Evolutionary conservation across 306 rosid genomes (phyloP).

Genomic region (Acmispon strigosus): DNA sequence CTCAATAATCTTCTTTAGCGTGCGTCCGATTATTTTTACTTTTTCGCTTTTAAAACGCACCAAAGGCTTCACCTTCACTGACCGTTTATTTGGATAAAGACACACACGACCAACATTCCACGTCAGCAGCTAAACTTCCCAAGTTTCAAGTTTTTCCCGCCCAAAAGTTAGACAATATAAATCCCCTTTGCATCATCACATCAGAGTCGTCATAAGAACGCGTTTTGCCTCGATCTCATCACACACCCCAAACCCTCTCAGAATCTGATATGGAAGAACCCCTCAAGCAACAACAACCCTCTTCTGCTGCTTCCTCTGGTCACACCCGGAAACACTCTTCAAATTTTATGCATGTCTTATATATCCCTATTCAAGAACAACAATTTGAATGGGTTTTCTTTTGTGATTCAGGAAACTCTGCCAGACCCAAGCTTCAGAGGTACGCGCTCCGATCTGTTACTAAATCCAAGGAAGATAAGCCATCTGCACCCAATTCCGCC

Average conservation of each 20-base stretch:
- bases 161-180: not conserved
- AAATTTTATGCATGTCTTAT: not conserved
- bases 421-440: conserved; percentile 41
- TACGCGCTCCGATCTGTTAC: conserved; percentile 51
- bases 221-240: not conserved
- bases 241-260: not conserved
- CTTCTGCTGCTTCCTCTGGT: conserved; percentile 18
- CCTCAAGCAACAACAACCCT: conserved; percentile 27
- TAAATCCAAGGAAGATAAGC: conserved; percentile 43
- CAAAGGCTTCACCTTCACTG: not conserved
- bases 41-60: not conserved
- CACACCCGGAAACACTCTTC: not conserved
- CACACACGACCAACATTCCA: not conserved
- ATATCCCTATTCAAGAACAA: not conserved
- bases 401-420: conserved; percentile 37
- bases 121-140: not conserved
- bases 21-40: no score
- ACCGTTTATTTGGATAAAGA: not conserved
- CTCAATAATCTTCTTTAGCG: no score
- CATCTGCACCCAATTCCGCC: conserved; percentile 24
- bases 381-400: not conserved
- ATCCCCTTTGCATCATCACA: no score
- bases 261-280: conserved; percentile 11
- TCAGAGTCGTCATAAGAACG: not conserved
- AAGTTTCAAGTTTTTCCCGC: conserved; percentile 47